A percentile compares a stretch with the other conserved stretches of the same genome.
These are phyloP conservation scores for Suillus bovinus DNA, from an alignment of 768 basidiomycete genomes.

Conservation along the genomic window DNA sequence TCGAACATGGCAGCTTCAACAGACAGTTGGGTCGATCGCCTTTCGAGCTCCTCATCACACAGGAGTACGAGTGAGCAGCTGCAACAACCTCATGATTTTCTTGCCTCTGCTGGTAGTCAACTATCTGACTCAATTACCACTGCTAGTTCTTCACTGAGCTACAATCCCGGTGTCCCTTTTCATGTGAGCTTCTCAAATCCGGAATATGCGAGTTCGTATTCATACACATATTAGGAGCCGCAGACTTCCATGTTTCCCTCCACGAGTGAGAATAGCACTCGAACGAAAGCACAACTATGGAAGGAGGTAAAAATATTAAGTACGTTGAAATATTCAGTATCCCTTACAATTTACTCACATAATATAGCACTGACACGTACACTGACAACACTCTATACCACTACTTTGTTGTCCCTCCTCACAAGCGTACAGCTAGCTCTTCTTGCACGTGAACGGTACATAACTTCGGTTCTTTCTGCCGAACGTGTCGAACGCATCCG, in stretches of 20 bases:
- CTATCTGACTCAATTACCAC: conserved; percentile 46
- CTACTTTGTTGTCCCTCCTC: conserved; percentile 82
- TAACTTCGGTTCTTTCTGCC: conserved; percentile 61
- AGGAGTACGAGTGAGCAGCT: neutral
- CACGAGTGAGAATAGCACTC: conserved; percentile 25
- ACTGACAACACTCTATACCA: conserved; percentile 83
- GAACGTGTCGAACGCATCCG: conserved; percentile 59
- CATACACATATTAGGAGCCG: neutral
- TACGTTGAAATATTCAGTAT: conserved; percentile 30
- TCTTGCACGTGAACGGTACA: conserved; percentile 79
- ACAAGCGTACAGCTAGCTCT: conserved; percentile 85
- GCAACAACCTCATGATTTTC: conserved; percentile 16
- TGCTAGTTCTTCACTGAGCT: conserved; percentile 35
- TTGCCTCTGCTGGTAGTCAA: conserved; percentile 16
- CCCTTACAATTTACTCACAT: conserved; percentile 4
- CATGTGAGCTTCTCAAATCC: neutral
- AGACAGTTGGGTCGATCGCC: conserved; percentile 47
- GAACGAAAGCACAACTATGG: conserved; percentile 86
- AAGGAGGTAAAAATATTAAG: conserved; percentile 89
- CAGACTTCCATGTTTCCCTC: conserved; percentile 9
- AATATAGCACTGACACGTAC: conserved; percentile 80
- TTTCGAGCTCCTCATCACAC: conserved; percentile 21
- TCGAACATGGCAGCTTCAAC: conserved; percentile 34
- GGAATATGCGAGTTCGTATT: no score
- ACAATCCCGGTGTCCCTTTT: neutral